Conservation (phyloP, 345 rosid species). For the Balakata baccata region DNA sequence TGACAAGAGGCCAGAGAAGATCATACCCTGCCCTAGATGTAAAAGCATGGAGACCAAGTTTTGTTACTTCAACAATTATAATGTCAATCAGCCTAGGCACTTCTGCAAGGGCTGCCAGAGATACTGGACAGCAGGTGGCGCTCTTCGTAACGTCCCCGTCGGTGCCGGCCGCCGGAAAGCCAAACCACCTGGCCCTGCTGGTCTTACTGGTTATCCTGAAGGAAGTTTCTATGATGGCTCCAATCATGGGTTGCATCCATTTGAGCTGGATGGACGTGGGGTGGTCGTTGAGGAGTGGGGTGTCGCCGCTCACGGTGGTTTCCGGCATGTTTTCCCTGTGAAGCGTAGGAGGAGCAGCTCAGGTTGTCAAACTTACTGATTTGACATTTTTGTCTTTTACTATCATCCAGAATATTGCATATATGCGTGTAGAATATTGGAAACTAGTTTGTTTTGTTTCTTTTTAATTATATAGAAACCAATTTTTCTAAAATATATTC, state of each 20-base stretch:
- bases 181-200: slow-evolving; percentile 58
- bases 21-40: slow-evolving; percentile 91
- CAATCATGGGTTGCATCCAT: slow-evolving; percentile 40
- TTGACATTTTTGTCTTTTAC: slow-evolving; percentile 3
- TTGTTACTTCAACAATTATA: slow-evolving; percentile 95
- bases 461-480: too few relatives aligned
- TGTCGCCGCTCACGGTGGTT: slow-evolving; percentile 42
- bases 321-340: slow-evolving; percentile 54
- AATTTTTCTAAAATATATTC: background rate
- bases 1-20: slow-evolving; percentile 76
- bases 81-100: slow-evolving; percentile 96
- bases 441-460: too few relatives aligned
- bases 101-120: slow-evolving; percentile 97
- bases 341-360: slow-evolving; percentile 55
- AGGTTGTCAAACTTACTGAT: slow-evolving; percentile 52
- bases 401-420: background rate
- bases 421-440: background rate
- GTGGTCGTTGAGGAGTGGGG: slow-evolving; percentile 60
- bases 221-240: slow-evolving; percentile 43
- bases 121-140: slow-evolving; percentile 98
- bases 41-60: slow-evolving; percentile 96
- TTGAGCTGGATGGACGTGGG: slow-evolving; percentile 44
- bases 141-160: slow-evolving; percentile 86
- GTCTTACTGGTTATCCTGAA: slow-evolving; percentile 36
- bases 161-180: slow-evolving; percentile 92